Evolutionary conservation across 192 early-diverging fungal species (phyloP).

Genomic region (Rhizophagus clarus): DNA sequence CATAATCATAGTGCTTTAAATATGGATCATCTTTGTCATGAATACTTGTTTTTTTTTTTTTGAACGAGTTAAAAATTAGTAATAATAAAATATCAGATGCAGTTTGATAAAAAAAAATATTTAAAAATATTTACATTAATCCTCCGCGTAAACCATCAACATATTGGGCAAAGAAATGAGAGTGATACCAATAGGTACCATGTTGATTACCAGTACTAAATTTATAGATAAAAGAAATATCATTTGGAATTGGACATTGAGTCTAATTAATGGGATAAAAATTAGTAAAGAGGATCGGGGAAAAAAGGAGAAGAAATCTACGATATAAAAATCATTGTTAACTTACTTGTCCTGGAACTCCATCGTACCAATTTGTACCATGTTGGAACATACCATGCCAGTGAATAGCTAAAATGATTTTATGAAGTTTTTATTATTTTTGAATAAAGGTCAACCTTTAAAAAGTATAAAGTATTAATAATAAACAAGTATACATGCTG

Average conservation of each 20-base stretch:
- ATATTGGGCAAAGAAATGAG: conserved; percentile 36
- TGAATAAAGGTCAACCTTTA: too few species aligned
- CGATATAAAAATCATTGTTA: not conserved
- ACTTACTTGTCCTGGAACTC: conserved; percentile 35
- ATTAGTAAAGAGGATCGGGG: too few species aligned
- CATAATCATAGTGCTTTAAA: conserved; percentile 34
- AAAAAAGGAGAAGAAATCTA: too few species aligned
- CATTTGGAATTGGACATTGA: conserved; percentile 39
- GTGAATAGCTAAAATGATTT: conserved; percentile 31
- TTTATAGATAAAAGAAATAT: conserved; percentile 35
- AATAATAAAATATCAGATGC: too few species aligned
- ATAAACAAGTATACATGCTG: conserved; percentile 31
- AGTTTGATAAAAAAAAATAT: not conserved
- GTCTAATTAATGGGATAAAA: conserved; percentile 8
- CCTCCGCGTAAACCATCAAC: conserved; percentile 35
- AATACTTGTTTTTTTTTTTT: not conserved
- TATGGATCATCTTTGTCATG: conserved; percentile 37
- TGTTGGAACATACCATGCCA: conserved; percentile 60
- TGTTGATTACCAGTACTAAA: conserved; percentile 29
- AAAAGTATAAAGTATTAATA: too few species aligned
- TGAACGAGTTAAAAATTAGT: too few species aligned
- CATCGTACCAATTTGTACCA: conserved; percentile 53
- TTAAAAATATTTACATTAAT: not conserved
- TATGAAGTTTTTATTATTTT: too few species aligned
- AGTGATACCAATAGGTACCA: conserved; percentile 56